phyloP scores from a whole-genome alignment of 1,139 yeast species.

The Pichia sp. region DNA sequence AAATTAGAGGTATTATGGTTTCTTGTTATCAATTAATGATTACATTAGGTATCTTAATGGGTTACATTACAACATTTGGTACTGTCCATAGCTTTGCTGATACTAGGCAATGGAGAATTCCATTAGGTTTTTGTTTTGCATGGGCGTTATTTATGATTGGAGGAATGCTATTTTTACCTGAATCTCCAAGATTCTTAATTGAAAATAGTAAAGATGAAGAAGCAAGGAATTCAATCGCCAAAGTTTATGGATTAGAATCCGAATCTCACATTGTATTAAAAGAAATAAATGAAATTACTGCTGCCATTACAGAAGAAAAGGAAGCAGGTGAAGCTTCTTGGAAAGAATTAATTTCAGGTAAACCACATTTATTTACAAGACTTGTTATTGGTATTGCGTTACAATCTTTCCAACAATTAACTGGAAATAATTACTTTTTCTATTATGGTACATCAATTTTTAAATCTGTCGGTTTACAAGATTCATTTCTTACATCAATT shows the following conservation, averaged over 20 bases:
- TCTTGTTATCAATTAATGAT: conserved; percentile 65
- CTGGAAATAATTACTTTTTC: conserved; percentile 78
- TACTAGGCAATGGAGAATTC: conserved; percentile 59
- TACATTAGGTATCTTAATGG: conserved; percentile 57
- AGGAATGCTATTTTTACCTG: conserved; percentile 67
- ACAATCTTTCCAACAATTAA: conserved; percentile 68
- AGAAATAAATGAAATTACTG: conserved; percentile 54
- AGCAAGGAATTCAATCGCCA: conserved; percentile 59
- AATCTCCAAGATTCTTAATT: conserved; percentile 68
- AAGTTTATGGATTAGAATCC: conserved; percentile 50
- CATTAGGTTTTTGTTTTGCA: conserved; percentile 47
- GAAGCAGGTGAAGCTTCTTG: conserved; percentile 61
- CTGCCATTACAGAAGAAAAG: conserved; percentile 57
- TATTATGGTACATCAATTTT: conserved; percentile 75
- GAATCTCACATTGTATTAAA: conserved; percentile 52
- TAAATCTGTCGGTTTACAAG: conserved; percentile 65
- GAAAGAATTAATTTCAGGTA: conserved; percentile 57
- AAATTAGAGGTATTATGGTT: conserved; percentile 61
- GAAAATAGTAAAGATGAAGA: conserved; percentile 46
- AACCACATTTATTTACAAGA: conserved; percentile 60
- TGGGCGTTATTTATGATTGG: conserved; percentile 40
- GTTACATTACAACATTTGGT: conserved; percentile 57
- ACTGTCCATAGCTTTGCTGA: conserved; percentile 38
- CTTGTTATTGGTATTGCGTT: conserved; percentile 57
- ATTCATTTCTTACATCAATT: conserved; percentile 70